Evolutionary conservation across 2,329 filamentous ascomycete species (phyloP).

Genomic region (Colletotrichum abscissum): DNA sequence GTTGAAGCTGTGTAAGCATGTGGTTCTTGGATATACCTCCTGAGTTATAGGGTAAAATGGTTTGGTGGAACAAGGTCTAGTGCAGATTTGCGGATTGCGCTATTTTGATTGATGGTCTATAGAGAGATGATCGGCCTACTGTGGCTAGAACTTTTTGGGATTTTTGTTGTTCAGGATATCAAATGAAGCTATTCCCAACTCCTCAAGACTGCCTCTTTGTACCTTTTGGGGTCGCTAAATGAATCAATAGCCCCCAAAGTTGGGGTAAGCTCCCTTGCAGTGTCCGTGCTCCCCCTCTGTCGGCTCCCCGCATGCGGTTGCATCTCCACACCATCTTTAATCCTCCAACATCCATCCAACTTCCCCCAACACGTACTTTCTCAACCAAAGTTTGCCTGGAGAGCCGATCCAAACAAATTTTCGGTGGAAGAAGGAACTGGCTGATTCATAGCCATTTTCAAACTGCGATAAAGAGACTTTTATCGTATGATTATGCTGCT

Average conservation of each 20-base stretch:
- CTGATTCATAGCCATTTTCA: neutral
- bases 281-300: neutral
- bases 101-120: neutral
- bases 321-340: neutral
- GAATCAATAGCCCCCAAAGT: neutral
- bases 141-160: neutral
- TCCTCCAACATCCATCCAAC: neutral
- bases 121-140: neutral
- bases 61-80: neutral
- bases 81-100: neutral
- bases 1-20: neutral
- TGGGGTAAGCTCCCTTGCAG: neutral
- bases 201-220: neutral
- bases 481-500: neutral
- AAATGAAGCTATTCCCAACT: neutral
- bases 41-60: neutral
- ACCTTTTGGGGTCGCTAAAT: neutral
- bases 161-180: neutral
- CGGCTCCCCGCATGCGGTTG: neutral
- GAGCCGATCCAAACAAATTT: neutral
- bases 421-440: too few relatives aligned
- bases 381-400: neutral
- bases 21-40: neutral
- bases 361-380: neutral
- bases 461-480: neutral